These are phyloP conservation scores for Strobilomyces dryophilus DNA, from an alignment of 768 basidiomycete genomes.

Conservation along the genomic window DNA sequence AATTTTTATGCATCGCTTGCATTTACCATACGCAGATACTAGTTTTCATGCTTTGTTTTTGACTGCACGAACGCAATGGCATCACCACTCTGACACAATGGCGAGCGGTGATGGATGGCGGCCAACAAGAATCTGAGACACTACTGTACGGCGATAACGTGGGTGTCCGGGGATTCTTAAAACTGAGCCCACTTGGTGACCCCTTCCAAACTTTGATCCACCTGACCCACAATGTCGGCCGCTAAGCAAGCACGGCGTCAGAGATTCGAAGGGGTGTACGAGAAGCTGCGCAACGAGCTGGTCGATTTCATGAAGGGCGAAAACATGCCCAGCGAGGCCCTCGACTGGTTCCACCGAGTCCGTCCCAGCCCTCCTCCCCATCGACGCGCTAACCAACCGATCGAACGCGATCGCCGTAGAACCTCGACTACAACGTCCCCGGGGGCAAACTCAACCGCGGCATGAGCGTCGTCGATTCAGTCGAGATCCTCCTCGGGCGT, in stretches of 20 bases:
- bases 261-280: constrained; percentile 73
- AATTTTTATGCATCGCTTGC: not conserved
- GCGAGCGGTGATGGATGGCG: not conserved
- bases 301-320: constrained; percentile 60
- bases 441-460: constrained; percentile 96
- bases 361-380: constrained; percentile 18
- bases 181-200: not conserved
- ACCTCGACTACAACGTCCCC: constrained; percentile 23
- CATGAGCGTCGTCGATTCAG: constrained; percentile 92
- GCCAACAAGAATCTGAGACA: not conserved
- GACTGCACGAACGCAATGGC: constrained; percentile 11
- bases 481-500: constrained; percentile 78
- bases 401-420: too few relatives aligned
- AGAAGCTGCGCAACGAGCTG: constrained; percentile 71
- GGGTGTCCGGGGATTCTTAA: not conserved
- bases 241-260: constrained; percentile 46
- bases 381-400: too few relatives aligned
- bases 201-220: not conserved
- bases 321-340: constrained; percentile 79
- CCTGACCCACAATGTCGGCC: constrained; percentile 13
- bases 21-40: constrained; percentile 14
- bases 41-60: constrained; percentile 6
- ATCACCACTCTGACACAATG: constrained; percentile 18
- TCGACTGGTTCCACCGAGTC: constrained; percentile 74
- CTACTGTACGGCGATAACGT: not conserved